These are phyloP conservation scores for Fusarium sp. DNA, from an alignment of 2,329 filamentous ascomycete species.

Conservation along the genomic window DNA sequence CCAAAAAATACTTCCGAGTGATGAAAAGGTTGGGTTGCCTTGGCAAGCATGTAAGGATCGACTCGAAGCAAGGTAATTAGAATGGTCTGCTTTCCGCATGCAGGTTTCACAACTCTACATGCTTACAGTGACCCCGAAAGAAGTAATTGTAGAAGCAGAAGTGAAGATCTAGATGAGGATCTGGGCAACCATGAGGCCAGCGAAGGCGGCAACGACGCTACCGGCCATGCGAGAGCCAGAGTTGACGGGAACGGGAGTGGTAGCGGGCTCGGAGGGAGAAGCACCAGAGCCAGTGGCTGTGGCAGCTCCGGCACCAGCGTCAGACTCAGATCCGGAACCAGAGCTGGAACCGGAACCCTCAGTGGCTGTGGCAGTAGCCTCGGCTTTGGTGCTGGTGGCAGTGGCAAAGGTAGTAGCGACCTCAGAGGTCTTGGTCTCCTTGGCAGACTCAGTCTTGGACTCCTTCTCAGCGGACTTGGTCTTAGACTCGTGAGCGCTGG, in stretches of 20 bases:
- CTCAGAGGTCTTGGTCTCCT: conserved; percentile 19
- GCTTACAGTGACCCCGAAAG: conserved; percentile 30
- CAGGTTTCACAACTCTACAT: conserved; percentile 40
- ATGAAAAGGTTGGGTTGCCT: conserved; percentile 25
- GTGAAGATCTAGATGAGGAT: conserved; percentile 43
- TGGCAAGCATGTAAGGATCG: conserved; percentile 43
- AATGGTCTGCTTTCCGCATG: conserved; percentile 42
- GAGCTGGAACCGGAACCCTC: conserved; percentile 33
- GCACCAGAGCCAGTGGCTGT: conserved; percentile 9
- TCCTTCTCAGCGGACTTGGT: conserved; percentile 15
- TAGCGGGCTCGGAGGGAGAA: conserved; percentile 17
- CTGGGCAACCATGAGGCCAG: conserved; percentile 44
- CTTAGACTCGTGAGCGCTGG: conserved; percentile 22
- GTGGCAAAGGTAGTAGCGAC: conserved; percentile 34
- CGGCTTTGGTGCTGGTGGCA: conserved; percentile 7
- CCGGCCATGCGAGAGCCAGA: conserved; percentile 43
- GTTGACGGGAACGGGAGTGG: conserved; percentile 36
- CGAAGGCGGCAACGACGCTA: conserved; percentile 43
- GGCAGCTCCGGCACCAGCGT: conserved; percentile 17
- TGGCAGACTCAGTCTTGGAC: conserved; percentile 8
- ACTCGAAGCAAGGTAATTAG: conserved; percentile 47
- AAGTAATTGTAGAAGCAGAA: conserved; percentile 42
- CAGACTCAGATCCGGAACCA: conserved; percentile 14
- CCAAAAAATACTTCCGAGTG: conserved; percentile 22
- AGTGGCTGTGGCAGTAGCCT: conserved; percentile 23